Evolutionary conservation across 108 stramenopile genomes (phyloP).

Genomic region (Epithemia pelagica): DNA sequence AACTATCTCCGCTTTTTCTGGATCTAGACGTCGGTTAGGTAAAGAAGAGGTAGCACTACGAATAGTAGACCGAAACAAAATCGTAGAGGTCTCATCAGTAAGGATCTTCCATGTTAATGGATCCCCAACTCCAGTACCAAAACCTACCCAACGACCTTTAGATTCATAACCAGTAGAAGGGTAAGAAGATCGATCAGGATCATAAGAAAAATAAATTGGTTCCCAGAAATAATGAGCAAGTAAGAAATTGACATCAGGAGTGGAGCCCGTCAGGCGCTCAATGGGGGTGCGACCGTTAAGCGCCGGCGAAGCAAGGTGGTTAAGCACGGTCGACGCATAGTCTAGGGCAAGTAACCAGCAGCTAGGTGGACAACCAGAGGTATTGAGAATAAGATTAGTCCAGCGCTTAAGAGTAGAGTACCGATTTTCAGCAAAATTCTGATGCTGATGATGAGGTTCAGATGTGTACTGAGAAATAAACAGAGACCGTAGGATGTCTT

Average conservation of each 20-base stretch:
- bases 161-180: conserved; percentile 17
- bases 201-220: conserved; percentile 9
- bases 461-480: conserved; percentile 15
- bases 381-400: conserved; percentile 11
- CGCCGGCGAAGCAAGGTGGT: conserved; percentile 11
- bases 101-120: neutral
- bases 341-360: conserved; percentile 14
- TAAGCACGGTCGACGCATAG: conserved; percentile 13
- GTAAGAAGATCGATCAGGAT: neutral
- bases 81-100: neutral
- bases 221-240: conserved; percentile 16
- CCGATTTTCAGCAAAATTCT: conserved; percentile 28
- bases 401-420: conserved; percentile 12
- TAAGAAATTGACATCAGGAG: conserved; percentile 18
- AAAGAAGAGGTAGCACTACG: neutral
- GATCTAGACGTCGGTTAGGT: neutral
- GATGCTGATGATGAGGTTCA: conserved; percentile 25
- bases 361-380: conserved; percentile 13
- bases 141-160: conserved; percentile 23
- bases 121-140: conserved; percentile 6
- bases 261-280: conserved; percentile 2
- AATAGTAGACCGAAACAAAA: neutral
- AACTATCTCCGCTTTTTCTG: no score
- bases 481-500: conserved; percentile 15
- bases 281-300: conserved; percentile 13